These are phyloP conservation scores for Talinum fruticosum DNA, from an alignment of 148 eudicot species.

Conservation along the genomic window DNA sequence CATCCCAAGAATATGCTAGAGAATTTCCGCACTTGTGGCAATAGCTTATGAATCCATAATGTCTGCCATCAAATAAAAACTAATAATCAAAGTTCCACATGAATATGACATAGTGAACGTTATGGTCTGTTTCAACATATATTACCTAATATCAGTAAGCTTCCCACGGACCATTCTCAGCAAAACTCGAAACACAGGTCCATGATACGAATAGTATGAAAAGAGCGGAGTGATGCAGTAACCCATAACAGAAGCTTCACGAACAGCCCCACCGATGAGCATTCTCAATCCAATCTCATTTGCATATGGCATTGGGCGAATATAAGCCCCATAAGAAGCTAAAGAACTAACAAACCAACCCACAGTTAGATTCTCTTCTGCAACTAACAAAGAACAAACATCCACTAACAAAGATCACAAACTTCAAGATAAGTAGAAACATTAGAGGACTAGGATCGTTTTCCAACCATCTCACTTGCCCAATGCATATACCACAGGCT, in stretches of 20 bases:
- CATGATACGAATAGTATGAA: slow-evolving; percentile 94
- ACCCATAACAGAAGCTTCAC: slow-evolving; percentile 90
- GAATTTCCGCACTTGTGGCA: slow-evolving; percentile 79
- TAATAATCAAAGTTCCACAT: neutral
- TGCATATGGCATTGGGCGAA: slow-evolving; percentile 80
- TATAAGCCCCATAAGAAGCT: slow-evolving; percentile 89
- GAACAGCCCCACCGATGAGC: slow-evolving; percentile 89
- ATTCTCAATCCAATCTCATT: slow-evolving; percentile 90
- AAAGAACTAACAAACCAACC: slow-evolving; percentile 46
- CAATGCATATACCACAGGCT: neutral
- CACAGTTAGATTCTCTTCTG: slow-evolving; percentile 6
- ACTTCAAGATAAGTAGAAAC: neutral
- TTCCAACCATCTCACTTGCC: too few species aligned
- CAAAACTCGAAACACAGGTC: slow-evolving; percentile 92
- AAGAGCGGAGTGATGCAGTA: slow-evolving; percentile 78
- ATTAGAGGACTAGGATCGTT: neutral
- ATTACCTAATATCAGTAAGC: slow-evolving; percentile 54
- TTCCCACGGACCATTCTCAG: slow-evolving; percentile 71
- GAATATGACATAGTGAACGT: neutral
- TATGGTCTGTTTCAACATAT: neutral
- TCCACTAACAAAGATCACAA: neutral
- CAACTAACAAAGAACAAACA: neutral
- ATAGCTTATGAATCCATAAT: slow-evolving; percentile 79
- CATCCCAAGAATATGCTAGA: slow-evolving; percentile 55
- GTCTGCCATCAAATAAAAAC: slow-evolving; percentile 40